Evolutionary conservation across 768 basidiomycete genomes (phyloP).

Genomic region (Lactarius quietus): DNA sequence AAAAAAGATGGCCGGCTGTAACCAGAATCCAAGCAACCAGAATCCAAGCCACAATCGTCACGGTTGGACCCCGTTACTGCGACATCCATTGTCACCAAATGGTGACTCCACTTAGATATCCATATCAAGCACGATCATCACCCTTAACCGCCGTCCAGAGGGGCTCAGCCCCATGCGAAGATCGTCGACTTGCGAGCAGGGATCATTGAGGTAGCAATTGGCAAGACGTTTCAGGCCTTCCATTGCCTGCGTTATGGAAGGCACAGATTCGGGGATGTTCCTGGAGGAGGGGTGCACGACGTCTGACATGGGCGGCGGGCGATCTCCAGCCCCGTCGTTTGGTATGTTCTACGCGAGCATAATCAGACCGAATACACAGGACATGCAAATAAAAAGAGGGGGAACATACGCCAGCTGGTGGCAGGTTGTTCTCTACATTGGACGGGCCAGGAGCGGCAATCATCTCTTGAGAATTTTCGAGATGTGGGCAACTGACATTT

Average conservation of each 20-base stretch:
- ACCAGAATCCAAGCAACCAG: no score
- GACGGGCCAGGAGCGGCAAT: not conserved
- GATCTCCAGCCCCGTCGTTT: not conserved
- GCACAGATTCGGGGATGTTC: not conserved
- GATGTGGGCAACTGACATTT: not conserved
- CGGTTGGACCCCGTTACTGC: no score
- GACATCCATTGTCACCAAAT: not conserved
- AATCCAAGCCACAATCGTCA: no score
- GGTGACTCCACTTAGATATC: no score
- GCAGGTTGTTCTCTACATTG: not conserved
- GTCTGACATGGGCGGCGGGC: not conserved
- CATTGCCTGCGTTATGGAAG: not conserved
- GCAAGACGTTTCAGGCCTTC: not conserved
- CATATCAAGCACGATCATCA: not conserved
- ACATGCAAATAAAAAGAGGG: not conserved
- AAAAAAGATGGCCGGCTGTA: not conserved
- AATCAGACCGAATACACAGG: not conserved
- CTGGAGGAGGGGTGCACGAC: not conserved
- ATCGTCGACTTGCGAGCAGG: not conserved
- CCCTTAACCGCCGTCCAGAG: not conserved
- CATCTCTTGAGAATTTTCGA: not conserved
- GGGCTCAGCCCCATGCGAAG: not conserved
- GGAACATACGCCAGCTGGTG: not conserved
- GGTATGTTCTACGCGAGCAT: not conserved
- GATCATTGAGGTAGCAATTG: not conserved